Evolutionary conservation across 768 basidiomycete genomes (phyloP), one percentile per base, ranked within the genome.

Genomic region (Cyathus striatus): DNA sequence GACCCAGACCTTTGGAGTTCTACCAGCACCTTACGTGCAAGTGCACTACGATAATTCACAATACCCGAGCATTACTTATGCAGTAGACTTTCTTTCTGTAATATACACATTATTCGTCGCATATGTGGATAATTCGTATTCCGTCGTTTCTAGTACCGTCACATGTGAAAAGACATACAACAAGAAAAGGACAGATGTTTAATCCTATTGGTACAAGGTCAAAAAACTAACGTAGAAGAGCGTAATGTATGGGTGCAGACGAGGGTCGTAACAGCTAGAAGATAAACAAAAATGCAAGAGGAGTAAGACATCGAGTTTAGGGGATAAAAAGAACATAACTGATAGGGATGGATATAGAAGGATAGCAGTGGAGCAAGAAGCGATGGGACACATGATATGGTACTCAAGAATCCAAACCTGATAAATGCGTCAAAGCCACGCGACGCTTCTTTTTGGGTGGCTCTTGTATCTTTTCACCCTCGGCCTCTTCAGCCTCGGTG

Each of bases 381-480:
- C n/a, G n/a, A n/a, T n/a, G n/a, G 13, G 22, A 13, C 2, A 22
- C 7, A 40, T 23, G 23, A 40, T 23, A 40, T 13, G n/a, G 3
- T 16, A 16, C 21, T n/a, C 39, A 67, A n/a, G 54, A 43, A 21
- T 65, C 66, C 53, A 81, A 49, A 61, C 85, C 86, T 17, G 79
- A 77, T 2, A 90, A 75, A 16, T 73, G 72, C 9, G 83, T 89
- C 52, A 90, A 68, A 25, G 78, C 85, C n/a, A 90, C 79, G 18
- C 89, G 73, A 43, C 89, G 74, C 62, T 89, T 91, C 64, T 92
- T 91, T 75, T 88, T 92, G 5, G 85, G 84, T 2, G 85, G 89
- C 46, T 79, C 82, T 46, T 66, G 57, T 10, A 43, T 42, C 44
- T 46, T 46, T 16, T 49, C 57, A 20, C 18, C 57, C 39, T 55